phyloP scores from a whole-genome alignment of 1,284 basidiomycete species.

The Rhodotorula sp. region DNA sequence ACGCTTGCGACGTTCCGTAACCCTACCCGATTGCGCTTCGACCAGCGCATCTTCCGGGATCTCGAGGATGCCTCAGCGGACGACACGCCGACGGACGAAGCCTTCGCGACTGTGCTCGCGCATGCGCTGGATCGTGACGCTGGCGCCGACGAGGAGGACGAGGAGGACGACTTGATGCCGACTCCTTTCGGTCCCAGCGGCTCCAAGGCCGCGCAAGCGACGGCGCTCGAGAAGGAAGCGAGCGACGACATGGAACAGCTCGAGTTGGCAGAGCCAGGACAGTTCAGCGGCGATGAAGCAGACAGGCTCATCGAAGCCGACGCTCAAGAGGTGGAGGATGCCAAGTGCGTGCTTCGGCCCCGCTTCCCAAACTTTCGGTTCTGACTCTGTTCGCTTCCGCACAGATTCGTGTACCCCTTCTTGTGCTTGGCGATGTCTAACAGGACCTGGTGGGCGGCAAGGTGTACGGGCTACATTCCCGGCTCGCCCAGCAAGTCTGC shows the following conservation, averaged over 20 bases:
- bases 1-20: conserved; percentile 25
- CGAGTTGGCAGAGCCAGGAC: not conserved
- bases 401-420: conserved; percentile 18
- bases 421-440: conserved; percentile 5
- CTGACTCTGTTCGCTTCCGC: not conserved
- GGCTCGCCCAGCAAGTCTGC: conserved; percentile 4
- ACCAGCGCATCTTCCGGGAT: conserved; percentile 14
- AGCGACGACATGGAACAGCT: not conserved
- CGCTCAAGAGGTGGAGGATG: conserved; percentile 7
- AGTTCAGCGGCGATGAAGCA: conserved; percentile 5
- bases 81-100: not conserved
- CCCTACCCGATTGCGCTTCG: conserved; percentile 22
- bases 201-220: too few relatives aligned
- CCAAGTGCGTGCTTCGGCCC: not conserved
- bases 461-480: conserved; percentile 1
- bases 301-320: conserved; percentile 13
- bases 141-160: conserved; percentile 2
- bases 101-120: conserved; percentile 11
- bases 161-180: conserved; percentile 1
- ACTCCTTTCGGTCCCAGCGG: not conserved
- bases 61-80: not conserved
- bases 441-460: conserved; percentile 22
- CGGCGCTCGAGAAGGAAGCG: not conserved
- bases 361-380: too few relatives aligned
- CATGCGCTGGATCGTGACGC: conserved; percentile 4